Conservation (phyloP, 202 grass and related monocot genomes). For the Eragrostis tef region DNA sequence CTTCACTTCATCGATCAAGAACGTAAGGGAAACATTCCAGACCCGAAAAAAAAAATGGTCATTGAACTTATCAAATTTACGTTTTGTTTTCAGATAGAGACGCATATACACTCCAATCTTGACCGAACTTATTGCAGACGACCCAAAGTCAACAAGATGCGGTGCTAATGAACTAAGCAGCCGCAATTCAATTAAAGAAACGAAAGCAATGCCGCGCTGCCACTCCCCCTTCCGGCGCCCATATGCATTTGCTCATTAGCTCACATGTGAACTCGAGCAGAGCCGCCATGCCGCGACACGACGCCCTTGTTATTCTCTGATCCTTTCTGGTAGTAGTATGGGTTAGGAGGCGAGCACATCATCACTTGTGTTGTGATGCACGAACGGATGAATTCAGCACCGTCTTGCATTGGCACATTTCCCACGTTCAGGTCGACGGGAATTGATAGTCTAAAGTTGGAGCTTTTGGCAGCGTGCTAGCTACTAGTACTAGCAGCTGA, state of each 20-base stretch:
- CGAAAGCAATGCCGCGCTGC: neutral
- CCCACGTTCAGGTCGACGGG: constrained; percentile 13
- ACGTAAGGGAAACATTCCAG: neutral
- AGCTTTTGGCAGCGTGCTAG: neutral
- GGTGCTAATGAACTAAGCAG: neutral
- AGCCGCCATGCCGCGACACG: neutral
- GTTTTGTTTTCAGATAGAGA: neutral
- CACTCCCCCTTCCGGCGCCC: neutral
- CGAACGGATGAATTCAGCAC: neutral
- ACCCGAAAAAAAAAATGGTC: neutral
- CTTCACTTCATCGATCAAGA: neutral
- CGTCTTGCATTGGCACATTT: constrained; percentile 2
- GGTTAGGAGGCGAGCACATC: neutral
- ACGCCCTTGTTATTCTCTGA: neutral
- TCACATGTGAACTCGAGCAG: constrained; percentile 30
- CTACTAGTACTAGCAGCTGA: neutral
- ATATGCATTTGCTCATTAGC: neutral
- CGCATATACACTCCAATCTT: neutral
- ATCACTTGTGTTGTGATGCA: constrained; percentile 5
- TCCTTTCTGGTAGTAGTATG: neutral
- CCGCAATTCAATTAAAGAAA: neutral
- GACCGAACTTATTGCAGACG: neutral
- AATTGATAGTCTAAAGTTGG: neutral
- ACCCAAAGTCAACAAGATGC: neutral
- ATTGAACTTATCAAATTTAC: neutral